A percentile compares a stretch with the other conserved stretches of the same genome.
These are phyloP conservation scores for Colletotrichum liaoningense DNA, from an alignment of 2,329 filamentous ascomycete species.

Conservation along the genomic window DNA sequence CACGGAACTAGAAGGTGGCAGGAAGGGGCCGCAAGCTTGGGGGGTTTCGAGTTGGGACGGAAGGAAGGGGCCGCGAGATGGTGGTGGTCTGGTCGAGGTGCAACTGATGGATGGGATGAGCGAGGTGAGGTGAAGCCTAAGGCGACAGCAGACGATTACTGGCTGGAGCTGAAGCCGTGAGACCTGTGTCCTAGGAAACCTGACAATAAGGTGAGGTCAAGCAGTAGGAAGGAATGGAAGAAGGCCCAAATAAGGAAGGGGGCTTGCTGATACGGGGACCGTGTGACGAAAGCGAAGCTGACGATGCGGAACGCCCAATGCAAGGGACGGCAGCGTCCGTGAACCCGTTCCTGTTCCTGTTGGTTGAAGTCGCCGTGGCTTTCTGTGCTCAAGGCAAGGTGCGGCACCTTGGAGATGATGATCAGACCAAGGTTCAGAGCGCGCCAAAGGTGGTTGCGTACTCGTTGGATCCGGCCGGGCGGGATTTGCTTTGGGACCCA, in stretches of 20 bases:
- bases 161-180: neutral
- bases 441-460: neutral
- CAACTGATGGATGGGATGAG: neutral
- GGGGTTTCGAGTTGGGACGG: neutral
- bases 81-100: neutral
- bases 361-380: neutral
- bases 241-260: slow-evolving; percentile 2
- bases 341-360: neutral
- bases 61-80: neutral
- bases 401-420: neutral
- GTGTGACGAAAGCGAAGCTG: neutral
- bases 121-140: neutral
- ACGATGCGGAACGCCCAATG: neutral
- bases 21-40: neutral
- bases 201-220: neutral
- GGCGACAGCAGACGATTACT: neutral
- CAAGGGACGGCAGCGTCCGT: slow-evolving; percentile 11
- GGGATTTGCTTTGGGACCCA: too few species aligned
- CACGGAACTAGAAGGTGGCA: neutral
- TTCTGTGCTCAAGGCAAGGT: neutral
- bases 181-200: slow-evolving; percentile 5
- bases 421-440: neutral
- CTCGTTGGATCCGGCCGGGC: neutral
- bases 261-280: neutral
- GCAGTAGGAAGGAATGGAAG: slow-evolving; percentile 2